Conservation (phyloP, 2,329 filamentous ascomycete genomes). For the Didymella pomorum region DNA sequence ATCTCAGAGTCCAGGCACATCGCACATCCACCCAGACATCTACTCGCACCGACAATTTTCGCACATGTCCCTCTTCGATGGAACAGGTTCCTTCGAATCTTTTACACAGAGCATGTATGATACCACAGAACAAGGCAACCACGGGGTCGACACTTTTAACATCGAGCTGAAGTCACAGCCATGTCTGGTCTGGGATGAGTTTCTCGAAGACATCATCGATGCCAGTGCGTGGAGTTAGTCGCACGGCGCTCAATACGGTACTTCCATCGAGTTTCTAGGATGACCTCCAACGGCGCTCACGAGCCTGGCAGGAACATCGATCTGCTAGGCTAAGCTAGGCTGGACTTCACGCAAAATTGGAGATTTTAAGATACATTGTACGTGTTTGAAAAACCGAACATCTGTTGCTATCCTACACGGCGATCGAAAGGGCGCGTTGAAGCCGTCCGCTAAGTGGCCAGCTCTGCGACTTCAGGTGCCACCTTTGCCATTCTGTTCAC, state of each 20-base stretch:
- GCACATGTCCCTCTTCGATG: no score
- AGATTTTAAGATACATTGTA: no score
- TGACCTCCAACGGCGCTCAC: no score
- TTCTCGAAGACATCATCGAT: not conserved
- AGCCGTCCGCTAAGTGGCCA: not conserved
- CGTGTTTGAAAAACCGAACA: no score
- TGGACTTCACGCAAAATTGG: no score
- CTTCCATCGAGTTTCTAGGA: no score
- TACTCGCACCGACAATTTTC: no score
- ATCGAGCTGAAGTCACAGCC: not conserved
- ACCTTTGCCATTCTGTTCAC: not conserved
- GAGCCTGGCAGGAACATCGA: no score
- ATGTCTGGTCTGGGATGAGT: not conserved
- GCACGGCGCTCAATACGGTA: no score
- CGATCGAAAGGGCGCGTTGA: no score
- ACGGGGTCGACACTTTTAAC: not conserved
- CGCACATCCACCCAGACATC: not conserved
- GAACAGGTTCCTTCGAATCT: not conserved
- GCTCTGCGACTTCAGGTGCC: not conserved
- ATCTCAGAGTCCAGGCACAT: not conserved
- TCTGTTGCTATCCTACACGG: no score
- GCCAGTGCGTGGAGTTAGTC: not conserved
- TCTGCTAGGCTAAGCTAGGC: no score
- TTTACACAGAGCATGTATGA: not conserved
- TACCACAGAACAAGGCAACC: not conserved